Evolutionary conservation across 768 basidiomycete genomes (phyloP).

Genomic region (Rhodotorula babjevae): DNA sequence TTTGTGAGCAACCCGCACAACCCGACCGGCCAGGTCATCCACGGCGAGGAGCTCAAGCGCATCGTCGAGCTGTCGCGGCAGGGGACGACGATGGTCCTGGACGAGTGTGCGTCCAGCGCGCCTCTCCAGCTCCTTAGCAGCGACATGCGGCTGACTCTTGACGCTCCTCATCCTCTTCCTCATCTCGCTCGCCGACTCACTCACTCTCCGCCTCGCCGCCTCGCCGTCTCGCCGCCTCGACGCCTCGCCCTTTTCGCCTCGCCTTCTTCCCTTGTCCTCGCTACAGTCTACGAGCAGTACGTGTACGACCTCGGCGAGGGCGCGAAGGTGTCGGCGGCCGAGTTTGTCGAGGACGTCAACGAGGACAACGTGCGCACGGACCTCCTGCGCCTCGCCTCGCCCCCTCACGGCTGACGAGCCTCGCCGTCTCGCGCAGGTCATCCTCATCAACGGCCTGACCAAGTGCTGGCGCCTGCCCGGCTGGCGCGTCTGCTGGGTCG

Average conservation of each 20-base stretch:
- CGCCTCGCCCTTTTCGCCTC: too few relatives aligned
- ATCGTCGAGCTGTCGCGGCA: slow-evolving; percentile 68
- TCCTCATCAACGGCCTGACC: slow-evolving; percentile 82
- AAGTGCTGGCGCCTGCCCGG: slow-evolving; percentile 90
- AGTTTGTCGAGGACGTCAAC: slow-evolving; percentile 81
- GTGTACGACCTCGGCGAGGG: slow-evolving; percentile 32
- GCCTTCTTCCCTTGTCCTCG: too few relatives aligned
- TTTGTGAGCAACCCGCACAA: slow-evolving; percentile 88
- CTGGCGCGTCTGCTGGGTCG: slow-evolving; percentile 79
- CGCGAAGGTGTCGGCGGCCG: slow-evolving; percentile 63
- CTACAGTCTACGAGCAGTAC: slow-evolving; percentile 29
- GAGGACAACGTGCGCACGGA: slow-evolving; percentile 44
- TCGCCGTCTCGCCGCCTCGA: too few relatives aligned
- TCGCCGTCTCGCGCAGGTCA: slow-evolving; percentile 54
- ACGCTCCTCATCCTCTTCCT: too few relatives aligned
- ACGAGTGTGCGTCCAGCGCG: slow-evolving; percentile 13
- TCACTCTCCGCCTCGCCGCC: too few relatives aligned
- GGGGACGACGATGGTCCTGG: slow-evolving; percentile 63
- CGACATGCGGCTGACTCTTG: too few relatives aligned
- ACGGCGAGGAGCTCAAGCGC: slow-evolving; percentile 73
- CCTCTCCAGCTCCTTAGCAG: too few relatives aligned
- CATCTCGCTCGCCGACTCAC: too few relatives aligned
- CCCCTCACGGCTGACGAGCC: too few relatives aligned
- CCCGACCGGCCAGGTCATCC: slow-evolving; percentile 58
- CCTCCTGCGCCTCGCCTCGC: too few relatives aligned